Evolutionary conservation across 1,284 basidiomycete genomes (phyloP), one percentile per base, ranked within the genome.

Genomic region (Xerocomus amazonicus): DNA sequence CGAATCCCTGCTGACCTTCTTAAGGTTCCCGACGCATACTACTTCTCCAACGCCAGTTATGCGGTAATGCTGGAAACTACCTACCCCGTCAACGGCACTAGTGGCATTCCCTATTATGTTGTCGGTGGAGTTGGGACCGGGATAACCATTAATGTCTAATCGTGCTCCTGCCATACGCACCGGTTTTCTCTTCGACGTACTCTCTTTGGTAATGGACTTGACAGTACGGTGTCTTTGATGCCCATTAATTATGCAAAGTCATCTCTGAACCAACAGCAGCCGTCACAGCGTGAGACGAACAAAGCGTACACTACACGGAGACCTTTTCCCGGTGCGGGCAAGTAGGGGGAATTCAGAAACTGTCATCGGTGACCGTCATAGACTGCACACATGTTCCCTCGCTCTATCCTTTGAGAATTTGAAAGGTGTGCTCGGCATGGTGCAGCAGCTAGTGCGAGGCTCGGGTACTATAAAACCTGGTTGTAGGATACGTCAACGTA

Each of bases 11-110:
- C 36, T 57, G 27, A 61, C 33, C n/a, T 33, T 35, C 34, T 16
- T 23, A 33, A 66, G 66, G 43, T 70, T 32, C 65, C 65, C 17
- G 40, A 50, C 13, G 67, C 67, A 7, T 29, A 43, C 45, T 70
- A 70, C 52, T 56, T 61, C 32, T 32, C 56, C 14, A 52, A 54
- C 43, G 5, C 66, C 2, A 17, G 44, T 28, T 69, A 69, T 40
- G 45, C n/a, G 19, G 59, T 69, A 12, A 38, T 48, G 0, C 44
- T 70, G 42, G 60, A 65, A 0, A 57, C 47, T 6, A 66, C 63
- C 5, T 69, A 53, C 40, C 42, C 68, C 12, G 0, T 59, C 46
- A 42, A 56, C 12, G 59, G 59, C n/a, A 27, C 58, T n/a, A 52
- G 56, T 29, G 68, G 68, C 17, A 45, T 26, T 3, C 52, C 43